Conservation (phyloP, 352 stramenopile genomes). For the Phytophthora palmivora region DNA sequence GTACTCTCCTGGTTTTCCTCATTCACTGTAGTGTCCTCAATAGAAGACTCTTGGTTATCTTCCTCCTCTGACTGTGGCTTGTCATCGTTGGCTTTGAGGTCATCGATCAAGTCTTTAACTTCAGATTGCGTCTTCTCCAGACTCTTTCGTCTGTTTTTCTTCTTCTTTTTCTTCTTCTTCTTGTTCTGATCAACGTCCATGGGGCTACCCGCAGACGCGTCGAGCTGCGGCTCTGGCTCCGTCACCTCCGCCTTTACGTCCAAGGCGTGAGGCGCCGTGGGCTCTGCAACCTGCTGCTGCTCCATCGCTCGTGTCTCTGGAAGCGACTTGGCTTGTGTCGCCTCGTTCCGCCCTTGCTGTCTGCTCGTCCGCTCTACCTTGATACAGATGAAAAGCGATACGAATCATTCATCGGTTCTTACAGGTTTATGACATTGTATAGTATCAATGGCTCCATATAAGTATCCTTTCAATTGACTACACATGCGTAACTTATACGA, state of each 20-base stretch:
- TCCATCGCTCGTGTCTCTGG: slow-evolving; percentile 10
- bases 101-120: slow-evolving; percentile 1
- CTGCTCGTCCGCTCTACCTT: neutral
- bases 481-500: too few relatives aligned
- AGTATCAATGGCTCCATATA: neutral
- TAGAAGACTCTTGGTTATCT: slow-evolving; percentile 6
- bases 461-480: neutral
- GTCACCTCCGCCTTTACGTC: slow-evolving; percentile 14
- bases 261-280: neutral
- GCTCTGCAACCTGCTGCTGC: slow-evolving; percentile 7
- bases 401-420: neutral
- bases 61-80: slow-evolving; percentile 7
- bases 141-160: slow-evolving; percentile 39
- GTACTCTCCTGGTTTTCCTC: neutral
- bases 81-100: slow-evolving; percentile 10
- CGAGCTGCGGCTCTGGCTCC: slow-evolving; percentile 33
- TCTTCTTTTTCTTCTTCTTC: slow-evolving; percentile 46
- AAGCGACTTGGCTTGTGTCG: slow-evolving; percentile 18
- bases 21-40: slow-evolving; percentile 3
- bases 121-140: slow-evolving; percentile 32
- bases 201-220: neutral
- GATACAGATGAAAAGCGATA: slow-evolving; percentile 6
- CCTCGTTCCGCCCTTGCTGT: slow-evolving; percentile 6
- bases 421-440: neutral
- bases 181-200: slow-evolving; percentile 22